Evolutionary conservation across 116 monocot genomes (phyloP), one percentile per base, ranked within the genome.

Genomic region (Zostera marina): DNA sequence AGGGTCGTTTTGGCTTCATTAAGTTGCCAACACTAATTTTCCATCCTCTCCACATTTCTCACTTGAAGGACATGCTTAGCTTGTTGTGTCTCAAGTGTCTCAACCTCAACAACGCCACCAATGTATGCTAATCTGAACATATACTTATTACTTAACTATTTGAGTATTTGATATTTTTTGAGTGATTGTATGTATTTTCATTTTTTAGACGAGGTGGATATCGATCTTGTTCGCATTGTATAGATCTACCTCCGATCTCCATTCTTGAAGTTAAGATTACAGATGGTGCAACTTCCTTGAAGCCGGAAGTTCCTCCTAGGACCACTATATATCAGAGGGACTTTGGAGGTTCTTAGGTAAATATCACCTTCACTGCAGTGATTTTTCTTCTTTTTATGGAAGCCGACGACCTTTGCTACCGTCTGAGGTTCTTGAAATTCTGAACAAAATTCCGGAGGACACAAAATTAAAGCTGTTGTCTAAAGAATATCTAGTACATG

Each of bases 1-100:
- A 88, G 88, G 94, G 70, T 24, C 94, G 88, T 74, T 94, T 94
- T 77, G 94, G 94, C 43, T 84, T 71, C 54, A 68, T 94, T 32
- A 65, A 79, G 62, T 60, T 94, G 64, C 84, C 88, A 2, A 58
- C 73, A 53, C 88, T 85, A n/a, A 58, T 94, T 32, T 94, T 71
- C 68, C 88, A 94, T 79, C 94, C 94, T 23, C 79, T 63, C 1
- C 82, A 94, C 63, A 53, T 85, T 24, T 73, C 23, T 53, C 88
- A 88, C 62, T 54, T 94, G 73, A 84, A 63, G 60, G 46, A 75
- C 49, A 60, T 94, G n/a, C 68, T 94, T 26, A 79, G 64, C 47
- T 32, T 84, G 59, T 49, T 94, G 9, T 94, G 94, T 69, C 59
- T 94, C 47, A 88, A 80, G 65, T 94, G 94, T 71, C 56, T 94